A percentile compares a stretch with the other conserved stretches of the same genome.
Evolutionary conservation across 805 yeast species (phyloP).

Genomic region (Saccharomycopsis guyanensis): DNA sequence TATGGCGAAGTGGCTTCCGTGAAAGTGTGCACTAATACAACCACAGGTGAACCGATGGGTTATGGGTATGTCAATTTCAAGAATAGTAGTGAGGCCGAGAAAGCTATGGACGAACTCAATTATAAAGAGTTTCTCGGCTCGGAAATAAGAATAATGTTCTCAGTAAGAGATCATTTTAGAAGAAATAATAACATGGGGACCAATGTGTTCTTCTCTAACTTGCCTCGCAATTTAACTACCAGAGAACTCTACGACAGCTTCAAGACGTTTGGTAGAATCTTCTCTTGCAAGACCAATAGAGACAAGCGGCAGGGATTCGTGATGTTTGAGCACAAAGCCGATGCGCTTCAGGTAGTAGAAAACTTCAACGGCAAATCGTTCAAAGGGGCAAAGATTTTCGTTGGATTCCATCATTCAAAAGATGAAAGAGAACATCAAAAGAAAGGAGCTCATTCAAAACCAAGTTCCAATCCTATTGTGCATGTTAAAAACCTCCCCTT

Average conservation of each 20-base stretch:
- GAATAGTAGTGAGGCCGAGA: slow-evolving; percentile 41
- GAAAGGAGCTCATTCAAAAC: neutral
- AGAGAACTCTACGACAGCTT: slow-evolving; percentile 43
- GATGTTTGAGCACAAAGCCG: slow-evolving; percentile 28
- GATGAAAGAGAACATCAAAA: slow-evolving; percentile 15
- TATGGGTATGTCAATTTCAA: slow-evolving; percentile 67
- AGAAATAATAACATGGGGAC: slow-evolving; percentile 39
- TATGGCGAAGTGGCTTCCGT: slow-evolving; percentile 45
- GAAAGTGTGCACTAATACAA: slow-evolving; percentile 51
- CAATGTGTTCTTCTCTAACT: slow-evolving; percentile 42
- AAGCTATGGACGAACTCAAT: slow-evolving; percentile 52
- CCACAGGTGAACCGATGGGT: slow-evolving; percentile 51
- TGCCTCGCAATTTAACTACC: slow-evolving; percentile 34
- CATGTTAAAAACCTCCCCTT: slow-evolving; percentile 30
- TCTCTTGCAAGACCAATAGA: slow-evolving; percentile 35
- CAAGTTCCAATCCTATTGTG: slow-evolving; percentile 23
- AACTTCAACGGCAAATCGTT: slow-evolving; percentile 26
- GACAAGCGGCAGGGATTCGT: slow-evolving; percentile 35
- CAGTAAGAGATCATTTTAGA: slow-evolving; percentile 36
- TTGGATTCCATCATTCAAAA: slow-evolving; percentile 35
- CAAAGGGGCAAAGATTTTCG: slow-evolving; percentile 29
- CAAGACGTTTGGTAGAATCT: slow-evolving; percentile 37
- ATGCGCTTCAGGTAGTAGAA: slow-evolving; percentile 31
- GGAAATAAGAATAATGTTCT: slow-evolving; percentile 51
- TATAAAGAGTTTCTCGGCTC: slow-evolving; percentile 33